A percentile compares a stretch with the other conserved stretches of the same genome.
Evolutionary conservation across 257 asterid genomes (phyloP).

Genomic region (Anisodus acutangulus): DNA sequence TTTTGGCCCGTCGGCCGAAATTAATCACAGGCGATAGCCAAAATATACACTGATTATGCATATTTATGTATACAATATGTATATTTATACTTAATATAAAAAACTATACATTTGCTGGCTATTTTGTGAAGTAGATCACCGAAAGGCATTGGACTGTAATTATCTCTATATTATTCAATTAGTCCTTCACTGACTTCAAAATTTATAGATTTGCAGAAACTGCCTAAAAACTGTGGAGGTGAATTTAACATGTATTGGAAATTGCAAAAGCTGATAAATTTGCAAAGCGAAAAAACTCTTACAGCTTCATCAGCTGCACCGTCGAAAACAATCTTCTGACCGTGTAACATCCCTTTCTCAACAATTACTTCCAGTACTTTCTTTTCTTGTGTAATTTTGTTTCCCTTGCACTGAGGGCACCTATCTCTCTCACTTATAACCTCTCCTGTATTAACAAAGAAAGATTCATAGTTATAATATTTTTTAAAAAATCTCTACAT

Average conservation of each 20-base stretch:
- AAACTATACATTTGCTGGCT: too few relatives aligned
- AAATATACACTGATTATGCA: too few relatives aligned
- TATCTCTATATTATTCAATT: not conserved
- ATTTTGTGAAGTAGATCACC: too few relatives aligned
- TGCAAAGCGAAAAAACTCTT: slow-evolving; percentile 11
- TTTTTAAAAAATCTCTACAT: not conserved
- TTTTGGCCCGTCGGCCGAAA: too few relatives aligned
- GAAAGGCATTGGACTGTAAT: too few relatives aligned
- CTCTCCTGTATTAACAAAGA: slow-evolving; percentile 44
- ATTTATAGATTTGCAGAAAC: not conserved
- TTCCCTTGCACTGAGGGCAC: slow-evolving; percentile 53
- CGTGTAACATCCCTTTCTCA: slow-evolving; percentile 54
- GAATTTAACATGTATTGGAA: not conserved
- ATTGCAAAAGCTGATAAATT: not conserved
- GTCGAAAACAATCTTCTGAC: slow-evolving; percentile 42
- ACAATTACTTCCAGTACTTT: slow-evolving; percentile 48
- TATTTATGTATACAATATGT: too few relatives aligned
- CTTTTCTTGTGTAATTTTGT: slow-evolving; percentile 44
- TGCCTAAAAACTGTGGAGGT: not conserved
- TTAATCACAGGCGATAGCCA: too few relatives aligned
- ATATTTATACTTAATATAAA: too few relatives aligned
- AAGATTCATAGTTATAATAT: not conserved
- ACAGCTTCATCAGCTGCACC: slow-evolving; percentile 58
- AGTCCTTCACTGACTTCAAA: not conserved
- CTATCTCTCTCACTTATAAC: slow-evolving; percentile 42